Percentiles rank a stretch among this genome's conserved stretches.
phyloP scores from a whole-genome alignment of 2,329 filamentous ascomycete species.

The Botrytis galanthina region DNA sequence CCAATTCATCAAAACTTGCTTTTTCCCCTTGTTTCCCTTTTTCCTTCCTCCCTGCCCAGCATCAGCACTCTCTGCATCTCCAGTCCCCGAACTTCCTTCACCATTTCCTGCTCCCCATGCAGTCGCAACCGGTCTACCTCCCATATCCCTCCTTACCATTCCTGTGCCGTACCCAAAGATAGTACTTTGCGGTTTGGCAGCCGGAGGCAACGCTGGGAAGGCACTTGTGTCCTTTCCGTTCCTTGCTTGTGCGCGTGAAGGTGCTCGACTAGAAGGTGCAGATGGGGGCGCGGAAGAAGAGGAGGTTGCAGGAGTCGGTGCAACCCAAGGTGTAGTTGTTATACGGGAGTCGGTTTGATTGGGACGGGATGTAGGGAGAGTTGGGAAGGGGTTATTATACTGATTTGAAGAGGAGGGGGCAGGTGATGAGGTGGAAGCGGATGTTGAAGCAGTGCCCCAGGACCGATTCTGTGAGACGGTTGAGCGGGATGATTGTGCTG shows the following conservation, averaged over 20 bases:
- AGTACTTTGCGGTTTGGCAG: constrained; percentile 64
- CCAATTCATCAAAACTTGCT: constrained; percentile 51
- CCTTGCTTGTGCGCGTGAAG: constrained; percentile 18
- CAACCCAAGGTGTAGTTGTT: constrained; percentile 39
- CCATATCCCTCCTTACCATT: constrained; percentile 53
- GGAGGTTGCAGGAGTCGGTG: constrained; percentile 39
- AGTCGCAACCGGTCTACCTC: constrained; percentile 31
- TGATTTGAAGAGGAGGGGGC: constrained; percentile 37
- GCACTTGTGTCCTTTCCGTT: constrained; percentile 49
- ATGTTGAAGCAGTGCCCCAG: constrained; percentile 47
- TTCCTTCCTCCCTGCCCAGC: constrained; percentile 45
- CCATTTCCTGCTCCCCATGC: constrained; percentile 34
- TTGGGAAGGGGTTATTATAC: constrained; percentile 46
- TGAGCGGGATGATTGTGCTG: constrained; percentile 63
- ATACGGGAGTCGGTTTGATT: constrained; percentile 32
- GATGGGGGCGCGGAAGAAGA: constrained; percentile 33
- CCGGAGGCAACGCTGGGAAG: constrained; percentile 80
- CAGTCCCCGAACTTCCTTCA: constrained; percentile 26
- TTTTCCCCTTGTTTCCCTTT: constrained; percentile 59
- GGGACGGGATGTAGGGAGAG: constrained; percentile 39
- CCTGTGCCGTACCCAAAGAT: constrained; percentile 61
- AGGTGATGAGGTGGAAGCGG: constrained; percentile 19
- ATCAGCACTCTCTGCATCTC: constrained; percentile 24
- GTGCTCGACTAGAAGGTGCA: constrained; percentile 23
- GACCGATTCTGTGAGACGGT: constrained; percentile 55